Conservation (phyloP, 1,139 yeast species). For the Magnusiomyces tetraspermus region DNA sequence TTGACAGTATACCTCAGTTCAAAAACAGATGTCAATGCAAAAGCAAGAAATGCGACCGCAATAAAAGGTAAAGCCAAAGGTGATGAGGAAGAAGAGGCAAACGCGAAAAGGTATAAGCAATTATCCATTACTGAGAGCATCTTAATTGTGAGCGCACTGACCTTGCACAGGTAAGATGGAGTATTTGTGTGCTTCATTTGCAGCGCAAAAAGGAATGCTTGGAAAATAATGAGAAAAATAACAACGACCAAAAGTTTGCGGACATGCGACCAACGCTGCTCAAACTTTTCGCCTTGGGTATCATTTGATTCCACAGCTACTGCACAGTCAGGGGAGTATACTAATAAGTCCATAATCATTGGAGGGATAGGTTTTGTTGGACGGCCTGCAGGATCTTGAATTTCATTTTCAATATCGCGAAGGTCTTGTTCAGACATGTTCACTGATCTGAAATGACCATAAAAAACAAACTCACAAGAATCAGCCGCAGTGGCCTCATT, state of each 20-base stretch:
- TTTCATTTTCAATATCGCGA: slow-evolving; percentile 58
- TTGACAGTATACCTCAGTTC: slow-evolving; percentile 67
- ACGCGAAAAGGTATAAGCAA: slow-evolving; percentile 49
- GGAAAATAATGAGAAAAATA: slow-evolving; percentile 39
- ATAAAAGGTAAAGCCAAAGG: slow-evolving; percentile 57
- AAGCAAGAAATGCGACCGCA: slow-evolving; percentile 59
- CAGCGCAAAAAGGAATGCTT: slow-evolving; percentile 43
- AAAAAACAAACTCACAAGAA: slow-evolving; percentile 64
- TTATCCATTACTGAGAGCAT: slow-evolving; percentile 58
- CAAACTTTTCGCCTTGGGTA: slow-evolving; percentile 51
- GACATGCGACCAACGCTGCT: slow-evolving; percentile 38
- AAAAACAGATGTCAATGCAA: slow-evolving; percentile 63
- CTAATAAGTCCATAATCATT: slow-evolving; percentile 45
- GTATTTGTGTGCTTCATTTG: slow-evolving; percentile 68
- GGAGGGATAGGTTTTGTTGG: slow-evolving; percentile 58
- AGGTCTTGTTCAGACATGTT: slow-evolving; percentile 45
- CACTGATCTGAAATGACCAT: slow-evolving; percentile 58
- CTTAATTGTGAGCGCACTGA: slow-evolving; percentile 54
- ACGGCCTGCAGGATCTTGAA: slow-evolving; percentile 60
- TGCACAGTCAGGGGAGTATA: slow-evolving; percentile 90
- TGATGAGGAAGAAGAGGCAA: slow-evolving; percentile 48
- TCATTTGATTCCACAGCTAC: slow-evolving; percentile 38
- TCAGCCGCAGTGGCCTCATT: slow-evolving; percentile 23
- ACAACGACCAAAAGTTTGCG: slow-evolving; percentile 33
- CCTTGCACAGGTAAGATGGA: slow-evolving; percentile 66